Conservation (phyloP, 2,329 filamentous ascomycete genomes). For the Metarhizium humberi region DNA sequence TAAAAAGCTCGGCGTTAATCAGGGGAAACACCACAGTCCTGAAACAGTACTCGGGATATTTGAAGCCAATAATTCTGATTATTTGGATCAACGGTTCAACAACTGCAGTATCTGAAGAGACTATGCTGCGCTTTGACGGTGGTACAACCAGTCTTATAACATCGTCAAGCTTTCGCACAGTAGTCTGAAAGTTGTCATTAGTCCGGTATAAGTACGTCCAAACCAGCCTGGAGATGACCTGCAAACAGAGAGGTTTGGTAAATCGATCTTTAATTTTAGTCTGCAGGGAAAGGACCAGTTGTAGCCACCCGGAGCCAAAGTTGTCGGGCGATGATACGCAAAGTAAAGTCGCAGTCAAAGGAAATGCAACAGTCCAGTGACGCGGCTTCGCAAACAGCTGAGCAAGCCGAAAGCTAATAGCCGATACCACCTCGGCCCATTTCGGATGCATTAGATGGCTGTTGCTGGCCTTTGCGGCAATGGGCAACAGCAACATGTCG, state of each 20-base stretch:
- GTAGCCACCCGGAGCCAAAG: conserved; percentile 80
- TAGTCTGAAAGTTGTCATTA: conserved; percentile 58
- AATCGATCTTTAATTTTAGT: conserved; percentile 76
- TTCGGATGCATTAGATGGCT: conserved; percentile 70
- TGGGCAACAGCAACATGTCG: conserved; percentile 74
- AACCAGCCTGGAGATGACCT: conserved; percentile 79
- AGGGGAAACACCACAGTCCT: conserved; percentile 87
- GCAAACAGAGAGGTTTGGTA: conserved; percentile 69
- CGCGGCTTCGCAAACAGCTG: conserved; percentile 87
- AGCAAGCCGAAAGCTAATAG: conserved; percentile 66
- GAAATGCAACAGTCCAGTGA: conserved; percentile 85
- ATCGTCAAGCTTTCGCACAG: conserved; percentile 77
- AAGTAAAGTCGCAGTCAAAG: conserved; percentile 75
- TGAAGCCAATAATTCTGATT: conserved; percentile 89
- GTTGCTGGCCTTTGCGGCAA: conserved; percentile 70
- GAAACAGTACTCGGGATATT: conserved; percentile 89
- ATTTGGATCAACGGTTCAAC: conserved; percentile 88
- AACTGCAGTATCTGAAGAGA: conserved; percentile 75
- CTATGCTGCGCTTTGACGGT: conserved; percentile 66
- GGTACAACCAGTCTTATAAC: conserved; percentile 79
- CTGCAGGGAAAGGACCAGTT: conserved; percentile 68
- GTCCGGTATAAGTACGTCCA: conserved; percentile 93
- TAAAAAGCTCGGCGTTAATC: conserved; percentile 85
- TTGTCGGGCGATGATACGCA: conserved; percentile 80
- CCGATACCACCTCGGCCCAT: conserved; percentile 78